Evolutionary conservation across 345 rosid species (phyloP), one percentile per base, ranked within the genome.

Genomic region (Ailanthus altissimus): DNA sequence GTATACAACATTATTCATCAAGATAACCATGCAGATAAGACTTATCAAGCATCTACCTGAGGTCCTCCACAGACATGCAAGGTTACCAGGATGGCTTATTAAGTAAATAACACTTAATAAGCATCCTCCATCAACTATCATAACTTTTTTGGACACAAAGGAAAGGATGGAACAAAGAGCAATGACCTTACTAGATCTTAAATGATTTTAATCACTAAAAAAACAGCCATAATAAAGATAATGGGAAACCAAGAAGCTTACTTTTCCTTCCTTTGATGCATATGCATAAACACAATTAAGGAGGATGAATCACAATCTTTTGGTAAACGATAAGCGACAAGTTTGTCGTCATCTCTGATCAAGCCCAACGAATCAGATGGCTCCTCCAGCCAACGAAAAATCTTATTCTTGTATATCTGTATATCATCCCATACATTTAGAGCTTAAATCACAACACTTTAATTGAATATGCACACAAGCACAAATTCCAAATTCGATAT

Each of bases 271-370:
- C 49, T 82, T 72, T 74, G 76, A 71, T 91, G 91, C 77, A 80
- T 77, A 68, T 91, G 91, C 77, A 80, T 77, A 80, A 89, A 91
- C 45, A 88, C 86, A 53, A 88, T 79, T 72, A 88, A 78, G 36
- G 88, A 83, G 32, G 67, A 70, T 54, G 76, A 70, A 75, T 84
- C 86, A n/a, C 68, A 64, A 66, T 71, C 83, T 82, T 88, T 88
- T 45, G 83, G 85, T 57, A 91, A 81, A 28, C 93, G 83, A 83
- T 89, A 89, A 65, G 91, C 91, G 69, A 89, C 89, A 51, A 91
- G 83, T 28, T 66, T 83, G 71, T 91, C 95, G 57, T 80, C 81
- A 84, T 91, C 93, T 84, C 93, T 88, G 70, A 91, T 89, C 84
- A 89, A 86, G 72, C 83, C 83, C 74, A 91, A 81, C 9, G 87